phyloP scores from a whole-genome alignment of 176 grass and related monocot genomes.

The Musa troglodytarum region DNA sequence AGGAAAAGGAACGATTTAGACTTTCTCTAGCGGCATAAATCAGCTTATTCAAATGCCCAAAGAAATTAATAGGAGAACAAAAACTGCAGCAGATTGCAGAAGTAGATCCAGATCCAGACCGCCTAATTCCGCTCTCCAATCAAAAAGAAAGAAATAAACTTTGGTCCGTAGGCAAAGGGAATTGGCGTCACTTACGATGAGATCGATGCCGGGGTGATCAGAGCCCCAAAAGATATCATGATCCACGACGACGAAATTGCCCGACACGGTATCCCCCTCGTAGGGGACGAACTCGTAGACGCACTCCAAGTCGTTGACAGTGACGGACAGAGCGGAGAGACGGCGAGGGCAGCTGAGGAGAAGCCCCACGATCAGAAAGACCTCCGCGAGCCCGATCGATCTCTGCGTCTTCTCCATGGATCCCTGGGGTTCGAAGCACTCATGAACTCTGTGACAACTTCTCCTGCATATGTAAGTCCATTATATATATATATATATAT shows the following conservation, averaged over 20 bases:
- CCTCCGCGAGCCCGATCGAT: constrained; percentile 5
- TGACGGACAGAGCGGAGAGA: constrained; percentile 58
- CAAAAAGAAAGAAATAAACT: neutral
- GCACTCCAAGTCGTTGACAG: constrained; percentile 85
- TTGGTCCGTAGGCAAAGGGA: neutral
- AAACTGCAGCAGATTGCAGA: neutral
- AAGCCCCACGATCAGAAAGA: constrained; percentile 27
- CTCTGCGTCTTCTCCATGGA: constrained; percentile 22
- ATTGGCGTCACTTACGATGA: constrained; percentile 40
- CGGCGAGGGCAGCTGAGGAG: constrained; percentile 22
- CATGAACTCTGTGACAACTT: neutral
- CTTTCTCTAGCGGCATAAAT: neutral
- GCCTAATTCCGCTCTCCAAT: too few relatives aligned
- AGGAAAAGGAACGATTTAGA: neutral
- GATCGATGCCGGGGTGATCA: constrained; percentile 94
- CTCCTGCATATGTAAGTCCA: too few relatives aligned
- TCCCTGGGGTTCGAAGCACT: neutral
- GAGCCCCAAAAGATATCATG: constrained; percentile 98
- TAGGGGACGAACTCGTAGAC: constrained; percentile 96
- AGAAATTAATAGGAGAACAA: neutral
- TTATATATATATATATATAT: too few relatives aligned
- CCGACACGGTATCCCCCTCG: constrained; percentile 82
- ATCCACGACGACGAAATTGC: constrained; percentile 98
- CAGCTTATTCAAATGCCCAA: constrained; percentile 18
- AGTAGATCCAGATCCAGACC: neutral